Conservation (phyloP, 2,329 filamentous ascomycete species). For the Aspergillus hortae region DNA sequence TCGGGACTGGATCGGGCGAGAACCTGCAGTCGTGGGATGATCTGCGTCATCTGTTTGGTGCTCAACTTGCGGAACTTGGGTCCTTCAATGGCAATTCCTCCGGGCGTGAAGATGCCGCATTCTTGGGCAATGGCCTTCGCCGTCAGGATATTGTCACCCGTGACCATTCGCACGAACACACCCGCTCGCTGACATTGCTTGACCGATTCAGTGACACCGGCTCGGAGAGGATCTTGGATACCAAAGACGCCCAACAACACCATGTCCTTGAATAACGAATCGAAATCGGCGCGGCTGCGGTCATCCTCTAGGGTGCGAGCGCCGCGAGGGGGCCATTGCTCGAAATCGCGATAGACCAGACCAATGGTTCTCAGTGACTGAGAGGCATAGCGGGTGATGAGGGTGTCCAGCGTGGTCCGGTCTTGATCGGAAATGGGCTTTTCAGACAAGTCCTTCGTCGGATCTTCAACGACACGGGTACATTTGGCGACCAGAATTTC, state of each 20-base stretch:
- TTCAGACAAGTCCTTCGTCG: constrained; percentile 53
- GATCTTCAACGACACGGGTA: constrained; percentile 56
- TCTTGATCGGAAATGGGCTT: constrained; percentile 55
- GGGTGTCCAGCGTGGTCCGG: constrained; percentile 56
- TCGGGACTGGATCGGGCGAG: constrained; percentile 71
- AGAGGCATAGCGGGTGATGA: constrained; percentile 75
- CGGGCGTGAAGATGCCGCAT: constrained; percentile 68
- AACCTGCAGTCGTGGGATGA: constrained; percentile 68
- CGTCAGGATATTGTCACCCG: constrained; percentile 76
- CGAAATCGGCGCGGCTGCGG: constrained; percentile 61
- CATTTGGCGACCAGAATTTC: constrained; percentile 49
- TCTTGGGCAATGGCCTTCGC: constrained; percentile 75
- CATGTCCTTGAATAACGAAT: constrained; percentile 66
- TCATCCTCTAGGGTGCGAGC: constrained; percentile 56
- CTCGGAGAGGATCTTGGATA: constrained; percentile 76
- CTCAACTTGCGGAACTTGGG: constrained; percentile 72
- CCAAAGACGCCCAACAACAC: constrained; percentile 67
- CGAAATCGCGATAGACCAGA: constrained; percentile 78
- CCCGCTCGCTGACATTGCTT: constrained; percentile 70
- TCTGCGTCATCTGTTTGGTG: constrained; percentile 60
- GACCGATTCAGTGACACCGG: constrained; percentile 71
- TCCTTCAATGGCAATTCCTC: constrained; percentile 72
- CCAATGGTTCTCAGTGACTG: constrained; percentile 81
- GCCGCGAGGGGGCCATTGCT: constrained; percentile 73
- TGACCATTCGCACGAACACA: constrained; percentile 80